phyloP scores from a whole-genome alignment of 2,329 filamentous ascomycete genomes.

The Berkeleyomyces rouxiae region DNA sequence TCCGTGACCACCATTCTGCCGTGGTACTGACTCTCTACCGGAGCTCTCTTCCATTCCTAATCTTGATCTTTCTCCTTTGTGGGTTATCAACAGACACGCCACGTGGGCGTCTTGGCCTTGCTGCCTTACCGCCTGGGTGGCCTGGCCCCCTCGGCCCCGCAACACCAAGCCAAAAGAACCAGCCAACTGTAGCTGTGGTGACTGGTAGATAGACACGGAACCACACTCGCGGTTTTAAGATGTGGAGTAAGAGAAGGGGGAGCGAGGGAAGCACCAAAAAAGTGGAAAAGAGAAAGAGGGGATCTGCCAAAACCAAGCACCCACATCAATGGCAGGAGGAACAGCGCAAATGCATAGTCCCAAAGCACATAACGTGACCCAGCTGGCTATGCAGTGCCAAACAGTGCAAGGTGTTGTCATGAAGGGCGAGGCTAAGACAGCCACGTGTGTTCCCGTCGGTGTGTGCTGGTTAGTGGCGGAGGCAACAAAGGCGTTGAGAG shows the following conservation, averaged over 20 bases:
- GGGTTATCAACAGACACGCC: too few species aligned
- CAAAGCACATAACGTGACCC: background rate
- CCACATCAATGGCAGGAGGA: background rate
- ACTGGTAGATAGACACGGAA: background rate
- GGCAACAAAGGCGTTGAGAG: too few species aligned
- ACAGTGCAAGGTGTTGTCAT: background rate
- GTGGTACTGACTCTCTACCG: too few species aligned
- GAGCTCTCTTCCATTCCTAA: too few species aligned
- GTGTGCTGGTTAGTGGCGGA: background rate
- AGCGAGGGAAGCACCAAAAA: background rate
- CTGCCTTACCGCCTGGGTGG: background rate
- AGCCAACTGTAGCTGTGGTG: background rate
- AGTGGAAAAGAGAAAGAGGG: too few species aligned
- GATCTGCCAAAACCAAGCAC: too few species aligned
- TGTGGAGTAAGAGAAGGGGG: background rate
- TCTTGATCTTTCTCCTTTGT: background rate
- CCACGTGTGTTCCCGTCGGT: background rate
- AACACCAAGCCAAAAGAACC: background rate
- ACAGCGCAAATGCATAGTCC: background rate
- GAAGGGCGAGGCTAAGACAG: background rate
- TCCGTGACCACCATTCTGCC: too few species aligned
- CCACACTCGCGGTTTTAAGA: background rate
- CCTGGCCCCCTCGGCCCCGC: background rate
- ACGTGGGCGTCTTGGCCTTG: background rate
- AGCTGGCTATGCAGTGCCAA: background rate